Evolutionary conservation across 306 rosid genomes (phyloP).

Genomic region (Cucumis melo): DNA sequence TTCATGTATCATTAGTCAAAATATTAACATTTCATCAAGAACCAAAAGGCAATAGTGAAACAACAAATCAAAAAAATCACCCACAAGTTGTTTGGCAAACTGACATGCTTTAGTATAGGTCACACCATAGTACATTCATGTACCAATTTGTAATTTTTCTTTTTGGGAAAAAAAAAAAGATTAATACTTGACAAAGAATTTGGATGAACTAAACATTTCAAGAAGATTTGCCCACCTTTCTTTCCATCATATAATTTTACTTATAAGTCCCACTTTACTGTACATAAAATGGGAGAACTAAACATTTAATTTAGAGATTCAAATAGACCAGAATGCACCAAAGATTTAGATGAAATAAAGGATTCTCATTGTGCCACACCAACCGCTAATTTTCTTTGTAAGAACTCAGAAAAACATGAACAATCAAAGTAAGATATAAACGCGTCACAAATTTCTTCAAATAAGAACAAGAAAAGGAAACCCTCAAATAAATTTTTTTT

Average conservation of each 20-base stretch:
- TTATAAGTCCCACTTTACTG: not conserved
- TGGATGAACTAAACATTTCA: too few relatives aligned
- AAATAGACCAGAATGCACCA: not conserved
- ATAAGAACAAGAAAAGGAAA: not conserved
- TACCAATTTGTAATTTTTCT: not conserved
- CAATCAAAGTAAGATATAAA: not conserved
- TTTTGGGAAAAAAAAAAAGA: not conserved
- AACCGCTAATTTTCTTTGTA: not conserved
- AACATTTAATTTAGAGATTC: not conserved
- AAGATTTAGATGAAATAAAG: not conserved
- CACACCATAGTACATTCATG: not conserved
- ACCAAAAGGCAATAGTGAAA: not conserved
- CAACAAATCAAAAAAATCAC: not conserved
- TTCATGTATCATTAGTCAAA: constrained; percentile 6
- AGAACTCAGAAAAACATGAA: not conserved
- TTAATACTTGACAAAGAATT: not conserved
- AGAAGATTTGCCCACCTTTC: not conserved
- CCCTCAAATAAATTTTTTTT: not conserved
- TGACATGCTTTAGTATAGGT: not conserved
- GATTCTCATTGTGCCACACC: not conserved
- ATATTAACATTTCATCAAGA: not conserved
- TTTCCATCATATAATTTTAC: not conserved
- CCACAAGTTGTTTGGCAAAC: not conserved
- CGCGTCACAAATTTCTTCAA: not conserved
- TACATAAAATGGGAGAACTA: not conserved